A percentile compares a stretch with the other conserved stretches of the same genome.
phyloP scores from a whole-genome alignment of 306 rosid species.

The Ochetophila trinervis region DNA sequence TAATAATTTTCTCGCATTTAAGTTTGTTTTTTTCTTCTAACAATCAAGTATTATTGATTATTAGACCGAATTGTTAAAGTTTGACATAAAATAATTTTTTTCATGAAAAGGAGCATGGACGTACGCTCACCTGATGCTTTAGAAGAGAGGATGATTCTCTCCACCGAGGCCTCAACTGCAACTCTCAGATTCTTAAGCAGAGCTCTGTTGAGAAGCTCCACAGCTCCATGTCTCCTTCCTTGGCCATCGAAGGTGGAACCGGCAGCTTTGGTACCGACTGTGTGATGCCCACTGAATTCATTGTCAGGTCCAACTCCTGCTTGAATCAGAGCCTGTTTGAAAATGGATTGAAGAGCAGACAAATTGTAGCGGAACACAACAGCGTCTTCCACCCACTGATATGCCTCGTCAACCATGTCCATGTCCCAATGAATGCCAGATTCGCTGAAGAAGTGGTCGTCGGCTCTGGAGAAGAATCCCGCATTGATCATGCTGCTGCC shows the following conservation, averaged over 20 bases:
- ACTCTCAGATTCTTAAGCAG: background rate
- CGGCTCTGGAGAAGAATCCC: conserved; percentile 23
- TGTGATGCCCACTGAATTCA: conserved; percentile 19
- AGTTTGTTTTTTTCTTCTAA: no score
- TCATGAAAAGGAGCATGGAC: no score
- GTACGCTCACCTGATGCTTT: no score
- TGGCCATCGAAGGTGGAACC: conserved; percentile 21
- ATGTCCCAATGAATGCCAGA: conserved; percentile 27
- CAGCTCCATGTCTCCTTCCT: conserved; percentile 5
- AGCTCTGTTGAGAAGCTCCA: background rate
- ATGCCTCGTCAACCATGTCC: conserved; percentile 17
- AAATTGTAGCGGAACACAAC: background rate
- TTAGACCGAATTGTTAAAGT: no score
- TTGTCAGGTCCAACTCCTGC: conserved; percentile 15
- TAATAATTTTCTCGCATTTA: no score
- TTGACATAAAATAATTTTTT: no score
- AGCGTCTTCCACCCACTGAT: conserved; percentile 27
- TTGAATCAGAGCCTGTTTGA: conserved; percentile 14
- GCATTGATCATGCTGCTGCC: conserved; percentile 30
- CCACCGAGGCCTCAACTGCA: no score
- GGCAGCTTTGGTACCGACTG: conserved; percentile 8
- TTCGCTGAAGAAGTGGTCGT: background rate
- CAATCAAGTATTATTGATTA: no score
- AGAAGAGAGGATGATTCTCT: no score
- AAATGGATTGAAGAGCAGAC: conserved; percentile 7